A percentile compares a stretch with the other conserved stretches of the same genome.
Conservation (phyloP, 768 basidiomycete genomes). For the Tulasnella sp. region DNA sequence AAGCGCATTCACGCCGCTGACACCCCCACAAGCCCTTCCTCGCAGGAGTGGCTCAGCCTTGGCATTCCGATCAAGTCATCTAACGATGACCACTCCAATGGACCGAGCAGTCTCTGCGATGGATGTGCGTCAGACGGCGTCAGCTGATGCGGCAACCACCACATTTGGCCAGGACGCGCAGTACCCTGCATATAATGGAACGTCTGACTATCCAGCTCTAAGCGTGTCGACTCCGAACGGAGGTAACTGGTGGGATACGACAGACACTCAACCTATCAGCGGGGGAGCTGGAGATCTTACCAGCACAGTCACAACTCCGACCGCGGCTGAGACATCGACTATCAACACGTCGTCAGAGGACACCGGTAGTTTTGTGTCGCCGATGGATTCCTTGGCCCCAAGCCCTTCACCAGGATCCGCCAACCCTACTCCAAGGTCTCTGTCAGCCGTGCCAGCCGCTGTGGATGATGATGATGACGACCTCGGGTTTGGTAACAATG, state of each 20-base stretch:
- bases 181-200: not conserved
- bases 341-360: conserved; percentile 32
- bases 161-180: conserved; percentile 30
- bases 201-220: not conserved
- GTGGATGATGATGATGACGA: conserved; percentile 64
- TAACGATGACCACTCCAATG: conserved; percentile 32
- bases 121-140: conserved; percentile 44
- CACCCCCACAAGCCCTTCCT: conserved; percentile 22
- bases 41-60: conserved; percentile 54
- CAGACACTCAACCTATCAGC: conserved; percentile 23
- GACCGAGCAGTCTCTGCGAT: conserved; percentile 70
- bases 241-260: conserved; percentile 49
- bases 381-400: conserved; percentile 57
- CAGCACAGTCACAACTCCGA: conserved; percentile 44
- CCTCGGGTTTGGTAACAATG: conserved; percentile 79
- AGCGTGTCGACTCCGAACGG: not conserved
- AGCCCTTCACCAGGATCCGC: conserved; percentile 28
- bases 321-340: conserved; percentile 41
- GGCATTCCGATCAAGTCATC: conserved; percentile 39
- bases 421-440: not conserved
- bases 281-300: conserved; percentile 31
- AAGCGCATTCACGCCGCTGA: conserved; percentile 16
- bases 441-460: conserved; percentile 17
- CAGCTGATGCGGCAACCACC: conserved; percentile 41
- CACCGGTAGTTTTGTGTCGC: conserved; percentile 62